Percentiles rank a stretch among this genome's conserved stretches.
Evolutionary conservation across 2,329 filamentous ascomycete genomes (phyloP).

Genomic region (Aureobasidium subglaciale): DNA sequence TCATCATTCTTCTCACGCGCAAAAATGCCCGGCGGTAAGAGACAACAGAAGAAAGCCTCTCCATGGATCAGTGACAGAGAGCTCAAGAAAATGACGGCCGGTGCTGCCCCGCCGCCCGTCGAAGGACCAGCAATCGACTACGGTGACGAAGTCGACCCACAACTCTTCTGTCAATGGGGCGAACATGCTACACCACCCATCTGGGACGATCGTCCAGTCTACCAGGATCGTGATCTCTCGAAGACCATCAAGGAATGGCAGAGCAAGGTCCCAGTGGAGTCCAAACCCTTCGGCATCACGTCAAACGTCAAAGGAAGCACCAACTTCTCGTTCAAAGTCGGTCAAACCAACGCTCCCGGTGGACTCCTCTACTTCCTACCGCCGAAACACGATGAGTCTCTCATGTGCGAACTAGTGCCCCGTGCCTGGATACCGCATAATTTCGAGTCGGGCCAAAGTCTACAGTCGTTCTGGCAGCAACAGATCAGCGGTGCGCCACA

Average conservation of each 20-base stretch:
- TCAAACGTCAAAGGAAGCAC: not conserved
- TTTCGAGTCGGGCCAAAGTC: conserved; percentile 19
- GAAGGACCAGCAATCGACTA: not conserved
- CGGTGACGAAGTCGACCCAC: not conserved
- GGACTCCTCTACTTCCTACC: conserved; percentile 7
- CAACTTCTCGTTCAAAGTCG: conserved; percentile 3
- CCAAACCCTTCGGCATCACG: not conserved
- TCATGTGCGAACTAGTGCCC: conserved; percentile 22
- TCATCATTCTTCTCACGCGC: not conserved
- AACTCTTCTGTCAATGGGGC: conserved; percentile 4
- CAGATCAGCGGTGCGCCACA: conserved; percentile 20
- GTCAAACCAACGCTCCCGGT: not conserved
- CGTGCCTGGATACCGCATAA: conserved; percentile 26
- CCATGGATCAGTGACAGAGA: conserved; percentile 15
- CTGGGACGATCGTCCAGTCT: not conserved
- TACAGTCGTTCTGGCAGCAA: conserved; percentile 26
- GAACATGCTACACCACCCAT: not conserved
- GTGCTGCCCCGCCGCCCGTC: not conserved
- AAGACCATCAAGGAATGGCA: not conserved
- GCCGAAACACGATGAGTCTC: not conserved
- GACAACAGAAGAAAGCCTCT: not conserved
- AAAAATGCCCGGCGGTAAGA: not conserved
- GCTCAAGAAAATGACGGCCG: not conserved
- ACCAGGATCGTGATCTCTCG: not conserved
- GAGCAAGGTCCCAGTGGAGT: not conserved